Percentiles rank a stretch among this genome's conserved stretches.
Evolutionary conservation across 2,329 filamentous ascomycete genomes (phyloP).

Genomic region (Cercospora sp.): DNA sequence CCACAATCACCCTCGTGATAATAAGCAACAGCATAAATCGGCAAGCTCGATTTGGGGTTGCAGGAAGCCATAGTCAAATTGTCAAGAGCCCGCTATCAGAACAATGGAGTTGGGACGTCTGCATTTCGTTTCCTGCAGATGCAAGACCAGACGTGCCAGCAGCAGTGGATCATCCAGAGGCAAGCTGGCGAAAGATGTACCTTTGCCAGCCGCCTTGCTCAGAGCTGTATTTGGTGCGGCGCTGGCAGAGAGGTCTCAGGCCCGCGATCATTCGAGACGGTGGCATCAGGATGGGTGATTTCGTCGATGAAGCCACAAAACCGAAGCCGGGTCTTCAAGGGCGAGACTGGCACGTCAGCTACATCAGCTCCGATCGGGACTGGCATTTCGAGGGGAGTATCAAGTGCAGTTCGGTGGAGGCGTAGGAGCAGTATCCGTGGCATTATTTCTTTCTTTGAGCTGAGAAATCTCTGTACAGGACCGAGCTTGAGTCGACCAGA

Average conservation of each 20-base stretch:
- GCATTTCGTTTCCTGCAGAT: slow-evolving; percentile 36
- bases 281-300: slow-evolving; percentile 40
- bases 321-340: slow-evolving; percentile 23
- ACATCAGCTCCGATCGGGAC: slow-evolving; percentile 37
- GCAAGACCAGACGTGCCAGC: slow-evolving; percentile 21
- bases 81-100: slow-evolving; percentile 23
- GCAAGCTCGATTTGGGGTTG: slow-evolving; percentile 8
- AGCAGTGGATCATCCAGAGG: slow-evolving; percentile 34
- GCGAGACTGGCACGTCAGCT: slow-evolving; percentile 36
- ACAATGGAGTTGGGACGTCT: slow-evolving; percentile 40
- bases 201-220: slow-evolving; percentile 40
- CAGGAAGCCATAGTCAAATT: not conserved
- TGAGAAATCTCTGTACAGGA: slow-evolving; percentile 1
- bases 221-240: slow-evolving; percentile 35
- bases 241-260: slow-evolving; percentile 33
- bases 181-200: slow-evolving; percentile 41
- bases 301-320: slow-evolving; percentile 33
- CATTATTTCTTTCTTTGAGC: slow-evolving; percentile 4
- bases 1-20: slow-evolving; percentile 39
- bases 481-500: slow-evolving; percentile 4
- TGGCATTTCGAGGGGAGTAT: slow-evolving; percentile 43
- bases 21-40: slow-evolving; percentile 26
- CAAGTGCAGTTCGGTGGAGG: slow-evolving; percentile 30
- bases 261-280: slow-evolving; percentile 33
- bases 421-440: slow-evolving; percentile 32